Evolutionary conservation across 305 asterid genomes (phyloP).

Genomic region (Stenogyne calaminthoides): DNA sequence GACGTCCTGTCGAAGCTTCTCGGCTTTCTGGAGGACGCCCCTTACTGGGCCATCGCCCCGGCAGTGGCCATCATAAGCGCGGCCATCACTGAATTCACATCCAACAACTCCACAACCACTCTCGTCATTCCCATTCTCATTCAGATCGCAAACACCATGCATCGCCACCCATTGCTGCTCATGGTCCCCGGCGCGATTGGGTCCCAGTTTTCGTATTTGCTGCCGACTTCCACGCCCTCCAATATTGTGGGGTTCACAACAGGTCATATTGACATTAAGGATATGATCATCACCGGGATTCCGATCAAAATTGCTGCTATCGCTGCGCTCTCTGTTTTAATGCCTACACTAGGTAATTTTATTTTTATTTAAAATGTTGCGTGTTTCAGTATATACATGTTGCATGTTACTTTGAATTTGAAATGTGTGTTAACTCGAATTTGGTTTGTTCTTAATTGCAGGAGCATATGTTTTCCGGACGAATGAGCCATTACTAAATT

Average conservation of each 20-base stretch:
- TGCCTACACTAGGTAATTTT: conserved; percentile 84
- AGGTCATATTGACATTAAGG: conserved; percentile 71
- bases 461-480: conserved; percentile 69
- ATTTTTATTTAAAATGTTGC: too few relatives aligned
- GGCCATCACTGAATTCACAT: conserved; percentile 75
- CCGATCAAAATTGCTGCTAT: conserved; percentile 67
- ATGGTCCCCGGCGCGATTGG: conserved; percentile 82
- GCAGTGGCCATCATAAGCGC: conserved; percentile 63
- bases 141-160: conserved; percentile 66
- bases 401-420: background rate
- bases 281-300: conserved; percentile 64
- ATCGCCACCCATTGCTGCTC: conserved; percentile 67
- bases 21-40: conserved; percentile 57
- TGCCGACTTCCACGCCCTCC: conserved; percentile 89
- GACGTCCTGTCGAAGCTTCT: conserved; percentile 58
- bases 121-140: conserved; percentile 68
- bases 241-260: conserved; percentile 88
- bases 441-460: conserved; percentile 35
- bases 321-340: conserved; percentile 53
- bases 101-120: conserved; percentile 81
- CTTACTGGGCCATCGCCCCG: conserved; percentile 81
- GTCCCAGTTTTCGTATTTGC: conserved; percentile 69
- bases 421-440: background rate
- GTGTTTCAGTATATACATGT: too few relatives aligned
- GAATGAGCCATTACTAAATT: conserved; percentile 37